Evolutionary conservation across 306 rosid genomes (phyloP).

Genomic region (Cyamopsis tetragonoloba): DNA sequence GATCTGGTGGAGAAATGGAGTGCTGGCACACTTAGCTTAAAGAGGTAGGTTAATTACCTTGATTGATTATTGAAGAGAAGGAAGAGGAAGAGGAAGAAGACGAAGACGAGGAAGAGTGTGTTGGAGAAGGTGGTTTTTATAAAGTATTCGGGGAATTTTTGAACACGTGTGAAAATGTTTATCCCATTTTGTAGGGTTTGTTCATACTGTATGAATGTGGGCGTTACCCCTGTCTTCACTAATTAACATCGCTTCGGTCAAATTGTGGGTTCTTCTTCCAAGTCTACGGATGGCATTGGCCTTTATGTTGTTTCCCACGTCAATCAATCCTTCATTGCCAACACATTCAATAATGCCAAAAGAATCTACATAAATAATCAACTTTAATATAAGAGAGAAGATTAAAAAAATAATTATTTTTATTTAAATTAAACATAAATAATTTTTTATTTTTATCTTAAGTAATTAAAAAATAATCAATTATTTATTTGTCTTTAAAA

Average conservation of each 20-base stretch:
- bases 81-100: neutral
- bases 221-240: slow-evolving; percentile 14
- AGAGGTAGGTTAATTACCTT: slow-evolving; percentile 25
- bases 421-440: no score
- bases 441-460: no score
- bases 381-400: no score
- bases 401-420: no score
- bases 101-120: neutral
- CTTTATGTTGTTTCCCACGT: neutral
- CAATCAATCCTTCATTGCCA: neutral
- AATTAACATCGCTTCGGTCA: slow-evolving; percentile 37
- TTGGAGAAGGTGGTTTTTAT: neutral
- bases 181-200: slow-evolving; percentile 3
- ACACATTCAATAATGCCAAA: neutral
- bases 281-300: neutral
- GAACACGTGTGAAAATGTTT: slow-evolving; percentile 34
- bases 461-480: no score
- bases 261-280: slow-evolving; percentile 36
- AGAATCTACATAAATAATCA: no score
- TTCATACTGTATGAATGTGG: slow-evolving; percentile 28
- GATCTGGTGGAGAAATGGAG: neutral
- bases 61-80: neutral
- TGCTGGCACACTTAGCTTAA: neutral
- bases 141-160: no score
- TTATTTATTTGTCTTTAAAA: no score